Base-by-base conservation (phyloP, 2,329 filamentous ascomycete genomes). In the Aspergillus pseudotamarii region DNA sequence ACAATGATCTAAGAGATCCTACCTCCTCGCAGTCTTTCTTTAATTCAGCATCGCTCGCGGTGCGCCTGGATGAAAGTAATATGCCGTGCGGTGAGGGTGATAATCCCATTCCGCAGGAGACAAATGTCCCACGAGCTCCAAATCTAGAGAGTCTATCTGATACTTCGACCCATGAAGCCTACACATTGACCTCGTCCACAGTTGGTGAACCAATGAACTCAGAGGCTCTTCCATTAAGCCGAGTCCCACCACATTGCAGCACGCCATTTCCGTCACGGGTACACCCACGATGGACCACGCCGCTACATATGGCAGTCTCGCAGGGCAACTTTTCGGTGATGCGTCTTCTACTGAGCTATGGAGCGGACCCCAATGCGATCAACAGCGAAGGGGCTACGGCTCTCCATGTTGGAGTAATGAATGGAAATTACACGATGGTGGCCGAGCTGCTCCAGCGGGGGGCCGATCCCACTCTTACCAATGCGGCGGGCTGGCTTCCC, bases 301-400 rank as follows among this genome's bases (percentile, higher is more conserved):
- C 53, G n/a, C 34, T 56, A 19, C 53, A 56, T 26, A 38, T 56
- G 53, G 53, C 53, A 9, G 53, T 56, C 19, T 21, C 53, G n/a
- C 32, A n/a, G n/a, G 53, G 53, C 21, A 56, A 56, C 10, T 32
- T 56, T 14, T 41, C 53, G 4, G 34, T 56, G 34, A 38, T 56
- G 53, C 53, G 32, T 8, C 32, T 56, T 34, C 34, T 56, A 1
- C 34, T 56, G n/a, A n/a, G 34, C 32, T 28, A 56, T 38, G 53
- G 53, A 4, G 53, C 53, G 10, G 53, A 56, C 11, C 32, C 38
- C 16, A 56, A 56, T 10, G 53, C 53, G 8, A 30, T 56, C 53
- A 56, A 56, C n/a, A 56, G 53, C 34, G 53, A 56, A 38, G 53
- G 53, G 10, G 53, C 53, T 34, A 56, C 53, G 9, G 53, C 53